Percentiles rank a stretch among this genome's conserved stretches.
Evolutionary conservation across 352 stramenopile genomes (phyloP).

Genomic region (Phytophthora macrochlamydospora): DNA sequence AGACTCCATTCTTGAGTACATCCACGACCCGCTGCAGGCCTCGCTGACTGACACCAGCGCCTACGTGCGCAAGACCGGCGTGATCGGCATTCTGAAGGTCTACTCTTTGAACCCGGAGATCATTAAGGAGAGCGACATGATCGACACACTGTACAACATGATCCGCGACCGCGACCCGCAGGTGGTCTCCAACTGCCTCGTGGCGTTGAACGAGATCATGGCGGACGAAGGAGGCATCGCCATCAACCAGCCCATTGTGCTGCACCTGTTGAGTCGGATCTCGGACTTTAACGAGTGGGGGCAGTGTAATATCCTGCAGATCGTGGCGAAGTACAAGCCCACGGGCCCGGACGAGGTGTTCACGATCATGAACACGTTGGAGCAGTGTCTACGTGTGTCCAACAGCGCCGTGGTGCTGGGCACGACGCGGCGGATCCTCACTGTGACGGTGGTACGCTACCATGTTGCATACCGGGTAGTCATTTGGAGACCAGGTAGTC

Average conservation of each 20-base stretch:
- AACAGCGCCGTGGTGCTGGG: constrained; percentile 97
- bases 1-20: constrained; percentile 99
- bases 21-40: constrained; percentile 91
- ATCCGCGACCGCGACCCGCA: constrained; percentile 97
- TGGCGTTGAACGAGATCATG: constrained; percentile 99
- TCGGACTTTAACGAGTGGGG: constrained; percentile 99
- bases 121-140: constrained; percentile 94
- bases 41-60: constrained; percentile 95
- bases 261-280: constrained; percentile 98
- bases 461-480: background rate
- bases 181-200: constrained; percentile 97
- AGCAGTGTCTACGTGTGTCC: constrained; percentile 43
- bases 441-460: constrained; percentile 4
- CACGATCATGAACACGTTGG: background rate
- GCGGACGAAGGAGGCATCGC: constrained; percentile 96
- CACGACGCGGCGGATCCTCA: constrained; percentile 45
- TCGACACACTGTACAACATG: constrained; percentile 99
- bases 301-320: constrained; percentile 95
- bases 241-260: constrained; percentile 97
- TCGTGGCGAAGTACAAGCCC: constrained; percentile 95
- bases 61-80: constrained; percentile 99
- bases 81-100: constrained; percentile 99
- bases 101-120: constrained; percentile 91
- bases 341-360: constrained; percentile 70
- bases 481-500: background rate